These are phyloP conservation scores for Cadophora luteo-olivacea DNA, from an alignment of 2,329 filamentous ascomycete species.

Conservation along the genomic window DNA sequence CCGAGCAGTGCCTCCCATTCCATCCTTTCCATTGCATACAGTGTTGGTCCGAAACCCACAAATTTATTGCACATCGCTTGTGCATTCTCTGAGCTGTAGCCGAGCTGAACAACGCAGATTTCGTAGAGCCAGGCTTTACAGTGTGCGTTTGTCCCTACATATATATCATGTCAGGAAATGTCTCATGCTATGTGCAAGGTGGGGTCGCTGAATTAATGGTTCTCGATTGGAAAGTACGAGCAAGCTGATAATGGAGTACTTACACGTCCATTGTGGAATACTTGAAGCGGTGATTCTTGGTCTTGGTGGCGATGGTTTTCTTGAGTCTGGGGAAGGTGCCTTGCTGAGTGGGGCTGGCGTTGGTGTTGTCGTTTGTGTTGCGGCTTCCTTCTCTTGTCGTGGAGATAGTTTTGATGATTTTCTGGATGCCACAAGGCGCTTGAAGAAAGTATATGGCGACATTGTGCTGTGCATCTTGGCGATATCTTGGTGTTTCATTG, in stretches of 20 bases:
- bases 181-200: no score
- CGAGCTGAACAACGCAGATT: not conserved
- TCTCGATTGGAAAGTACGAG: not conserved
- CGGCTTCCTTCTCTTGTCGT: not conserved
- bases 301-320: not conserved
- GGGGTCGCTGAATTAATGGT: no score
- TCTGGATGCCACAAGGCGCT: not conserved
- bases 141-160: not conserved
- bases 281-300: not conserved
- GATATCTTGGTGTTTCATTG: not conserved
- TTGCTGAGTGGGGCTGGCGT: not conserved
- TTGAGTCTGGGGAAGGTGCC: no score
- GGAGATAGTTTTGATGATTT: not conserved
- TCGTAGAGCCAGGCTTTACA: constrained; percentile 8
- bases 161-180: not conserved
- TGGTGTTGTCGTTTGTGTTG: not conserved
- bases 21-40: not conserved
- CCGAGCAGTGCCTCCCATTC: not conserved
- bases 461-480: not conserved
- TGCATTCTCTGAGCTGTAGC: not conserved
- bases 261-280: constrained; percentile 15
- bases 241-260: not conserved
- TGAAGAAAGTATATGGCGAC: not conserved
- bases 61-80: not conserved
- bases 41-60: not conserved